Base-by-base conservation (phyloP, 2,329 filamentous ascomycete genomes). In the Thielaviopsis populi region DNA sequence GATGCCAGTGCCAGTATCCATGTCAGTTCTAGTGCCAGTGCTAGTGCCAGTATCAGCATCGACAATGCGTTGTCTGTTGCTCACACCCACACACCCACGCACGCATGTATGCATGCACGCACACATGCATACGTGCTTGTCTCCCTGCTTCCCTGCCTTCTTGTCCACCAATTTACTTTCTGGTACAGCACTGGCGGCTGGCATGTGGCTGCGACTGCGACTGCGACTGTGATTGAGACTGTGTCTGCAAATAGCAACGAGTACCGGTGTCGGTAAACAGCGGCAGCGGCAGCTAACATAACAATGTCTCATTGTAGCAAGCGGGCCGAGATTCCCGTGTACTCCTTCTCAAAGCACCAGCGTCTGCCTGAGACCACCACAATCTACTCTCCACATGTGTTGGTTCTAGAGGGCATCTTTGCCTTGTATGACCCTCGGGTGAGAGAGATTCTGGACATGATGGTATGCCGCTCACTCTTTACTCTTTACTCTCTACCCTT, bases 401-500 rank as follows among this genome's bases (percentile, higher is more conserved):
- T 99, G 30, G 91, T 99, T 58, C 76, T 99, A 15, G 94, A 99
- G 77, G 94, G 94, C 22, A 99, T 99, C 37, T 89, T 99, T 74
- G 94, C 94, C 7, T 78, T 99, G 13, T 91, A 96, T 71, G 94
- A 99, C 71, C 83, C 83, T 27, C 83, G 92, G 66, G 86, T 99
- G 3, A 76, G 94, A 66, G 88, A 95, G 19, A 77, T 99, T 68
- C 77, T 97, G 67, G 94, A 99, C 74, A 88, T 97, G 78, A 95
- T 89, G 75, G 88, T 89, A 76, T 59, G 73, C 70, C 6, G 48
- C n/a, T 15, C 11, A 2, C 3, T 27, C 24, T 50, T 48, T 48
- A n/a, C n/a, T n/a, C n/a, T n/a, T n/a, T n/a, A n/a, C n/a, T n/a
- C n/a, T n/a, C n/a, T n/a, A n/a, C n/a, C n/a, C n/a, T n/a, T n/a